These are phyloP conservation scores for Leptomonas pyrrhocoris DNA, from an alignment of 208 protist genomes.

Conservation along the genomic window DNA sequence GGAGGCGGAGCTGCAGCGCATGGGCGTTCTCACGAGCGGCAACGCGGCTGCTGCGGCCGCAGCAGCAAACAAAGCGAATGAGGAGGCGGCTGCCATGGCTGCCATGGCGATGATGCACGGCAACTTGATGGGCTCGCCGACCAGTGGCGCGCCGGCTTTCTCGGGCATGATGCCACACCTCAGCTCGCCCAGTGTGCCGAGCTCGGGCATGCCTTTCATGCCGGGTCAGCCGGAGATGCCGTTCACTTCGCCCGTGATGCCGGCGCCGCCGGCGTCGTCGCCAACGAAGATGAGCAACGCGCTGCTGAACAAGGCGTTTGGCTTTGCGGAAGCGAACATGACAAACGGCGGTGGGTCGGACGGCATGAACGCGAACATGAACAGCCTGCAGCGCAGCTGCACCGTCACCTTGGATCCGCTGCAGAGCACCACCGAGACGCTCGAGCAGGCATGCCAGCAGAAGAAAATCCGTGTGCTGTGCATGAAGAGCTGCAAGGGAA, in stretches of 20 bases:
- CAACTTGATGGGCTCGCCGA: conserved; percentile 29
- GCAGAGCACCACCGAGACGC: conserved; percentile 55
- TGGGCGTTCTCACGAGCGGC: conserved; percentile 28
- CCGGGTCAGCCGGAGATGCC: conserved; percentile 12
- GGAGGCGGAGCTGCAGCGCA: conserved; percentile 43
- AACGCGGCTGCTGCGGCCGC: conserved; percentile 19
- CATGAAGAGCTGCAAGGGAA: conserved; percentile 63
- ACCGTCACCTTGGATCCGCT: conserved; percentile 53
- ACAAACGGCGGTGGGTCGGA: conserved; percentile 26
- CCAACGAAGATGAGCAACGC: conserved; percentile 36
- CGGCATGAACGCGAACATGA: conserved; percentile 50
- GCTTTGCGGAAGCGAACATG: conserved; percentile 21
- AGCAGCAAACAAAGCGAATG: conserved; percentile 17
- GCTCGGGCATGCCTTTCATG: conserved; percentile 27
- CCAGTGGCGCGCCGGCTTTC: conserved; percentile 16
- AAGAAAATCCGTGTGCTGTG: conserved; percentile 57
- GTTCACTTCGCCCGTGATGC: conserved; percentile 22
- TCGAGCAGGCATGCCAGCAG: conserved; percentile 66
- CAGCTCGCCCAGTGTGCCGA: conserved; percentile 12
- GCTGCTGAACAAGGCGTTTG: conserved; percentile 33
- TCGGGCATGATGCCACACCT: conserved; percentile 21
- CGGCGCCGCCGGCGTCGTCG: conserved; percentile 18
- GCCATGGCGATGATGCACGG: conserved; percentile 35
- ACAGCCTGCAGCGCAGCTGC: conserved; percentile 38
- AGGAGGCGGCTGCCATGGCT: conserved; percentile 11